Base-by-base conservation (phyloP, 2,329 filamentous ascomycete species). In the Paraconiothyrium sp. region DNA sequence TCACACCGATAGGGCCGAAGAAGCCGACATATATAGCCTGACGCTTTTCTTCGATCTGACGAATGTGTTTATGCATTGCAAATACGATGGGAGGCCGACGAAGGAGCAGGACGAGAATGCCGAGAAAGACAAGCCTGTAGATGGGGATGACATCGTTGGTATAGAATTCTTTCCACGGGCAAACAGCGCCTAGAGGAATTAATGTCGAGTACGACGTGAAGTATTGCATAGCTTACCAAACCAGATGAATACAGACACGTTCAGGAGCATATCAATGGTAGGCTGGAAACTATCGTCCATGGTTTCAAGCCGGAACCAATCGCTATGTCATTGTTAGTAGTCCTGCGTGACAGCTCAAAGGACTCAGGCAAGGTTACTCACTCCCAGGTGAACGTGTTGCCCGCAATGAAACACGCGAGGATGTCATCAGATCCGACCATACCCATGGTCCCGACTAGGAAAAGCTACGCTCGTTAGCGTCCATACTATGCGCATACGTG, bases 231-330 rank as follows among this genome's bases (percentile, higher is more conserved):
- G 39, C 43, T 20, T 55, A 63, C 93, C 93, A 70, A 92, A 94
- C 93, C 93, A 97, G 78, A 97, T 88, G 76, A 97, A 97, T 43
- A 97, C 86, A 20, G 89, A 84, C 3, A 96, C 88, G 74, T 97
- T 97, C 60, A 97, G 89, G 1, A 97, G 84, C 93, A 97, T 97
- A 76, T 97, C 93, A 49, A 97, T 91, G 0, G 93, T 97, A 0
- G 93, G 93, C 75, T 97, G 93, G n/a, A 97, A 85, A 1, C 92
- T 94, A 76, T 97, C 94, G 68, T 97, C 94, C 69, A 90, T 82
- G 0, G 94, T 97, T 77, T 96, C 92, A 1, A 94, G 82, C 0
- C 94, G 90, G 79, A 97, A 97, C 93, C 92, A 96, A 78, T 97
- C 93, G 75, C 84, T 84, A 49, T 13, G 9, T 22, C 3, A 3